These are phyloP conservation scores for Wallacemonas sp. DNA, from an alignment of 208 protist species.

Conservation along the genomic window DNA sequence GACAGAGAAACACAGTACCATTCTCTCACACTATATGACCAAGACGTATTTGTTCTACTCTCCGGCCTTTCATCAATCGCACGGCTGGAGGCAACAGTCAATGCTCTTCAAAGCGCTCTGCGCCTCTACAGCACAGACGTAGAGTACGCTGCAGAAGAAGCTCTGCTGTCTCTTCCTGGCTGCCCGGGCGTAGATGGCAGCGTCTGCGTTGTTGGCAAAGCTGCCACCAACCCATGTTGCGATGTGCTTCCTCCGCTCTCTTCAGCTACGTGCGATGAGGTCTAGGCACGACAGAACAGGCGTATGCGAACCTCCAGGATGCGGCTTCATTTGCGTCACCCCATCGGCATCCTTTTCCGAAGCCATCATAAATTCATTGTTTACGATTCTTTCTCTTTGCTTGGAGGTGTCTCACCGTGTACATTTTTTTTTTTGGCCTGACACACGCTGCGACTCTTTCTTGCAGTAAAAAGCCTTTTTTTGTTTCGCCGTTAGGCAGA, in stretches of 20 bases:
- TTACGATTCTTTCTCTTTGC: neutral
- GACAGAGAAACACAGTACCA: slow-evolving; percentile 41
- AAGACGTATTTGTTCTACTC: slow-evolving; percentile 62
- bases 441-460: too few species aligned
- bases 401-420: neutral
- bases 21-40: slow-evolving; percentile 39
- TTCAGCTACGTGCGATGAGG: neutral
- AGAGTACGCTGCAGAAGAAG: slow-evolving; percentile 81
- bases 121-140: slow-evolving; percentile 29
- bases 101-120: slow-evolving; percentile 15
- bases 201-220: slow-evolving; percentile 1
- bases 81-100: slow-evolving; percentile 14
- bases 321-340: too few species aligned
- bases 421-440: slow-evolving; percentile 10
- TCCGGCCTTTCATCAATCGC: slow-evolving; percentile 22
- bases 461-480: too few species aligned
- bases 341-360: too few species aligned
- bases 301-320: too few species aligned
- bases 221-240: neutral
- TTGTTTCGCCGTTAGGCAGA: too few species aligned
- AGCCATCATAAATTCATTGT: too few species aligned
- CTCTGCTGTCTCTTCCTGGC: slow-evolving; percentile 54
- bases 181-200: slow-evolving; percentile 16
- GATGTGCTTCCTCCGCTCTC: neutral
- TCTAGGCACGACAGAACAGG: too few species aligned